A percentile compares a stretch with the other conserved stretches of the same genome.
Evolutionary conservation across 305 asterid species (phyloP).

Genomic region (Fraxinus latifolia): DNA sequence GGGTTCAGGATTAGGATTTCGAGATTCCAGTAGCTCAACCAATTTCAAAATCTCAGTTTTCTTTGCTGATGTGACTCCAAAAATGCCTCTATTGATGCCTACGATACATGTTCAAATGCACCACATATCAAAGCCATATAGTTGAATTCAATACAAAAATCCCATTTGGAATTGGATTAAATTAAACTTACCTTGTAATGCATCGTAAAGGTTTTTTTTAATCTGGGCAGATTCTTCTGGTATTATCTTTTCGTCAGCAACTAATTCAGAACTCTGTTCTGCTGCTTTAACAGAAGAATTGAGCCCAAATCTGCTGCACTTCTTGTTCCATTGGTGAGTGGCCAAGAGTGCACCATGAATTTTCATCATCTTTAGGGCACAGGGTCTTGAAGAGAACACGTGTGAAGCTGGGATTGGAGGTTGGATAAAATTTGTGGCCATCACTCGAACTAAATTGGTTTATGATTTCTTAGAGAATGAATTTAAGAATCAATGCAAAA

Average conservation of each 20-base stretch:
- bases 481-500: not conserved
- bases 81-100: constrained; percentile 86
- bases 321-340: constrained; percentile 23
- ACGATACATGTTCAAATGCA: constrained; percentile 16
- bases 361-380: constrained; percentile 32
- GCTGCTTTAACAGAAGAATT: constrained; percentile 36
- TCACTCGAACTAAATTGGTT: constrained; percentile 10
- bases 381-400: constrained; percentile 39
- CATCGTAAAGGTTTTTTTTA: constrained; percentile 41
- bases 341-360: constrained; percentile 31
- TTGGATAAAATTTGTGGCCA: constrained; percentile 53
- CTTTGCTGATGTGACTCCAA: constrained; percentile 64
- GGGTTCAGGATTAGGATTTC: constrained; percentile 76
- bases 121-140: not conserved
- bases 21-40: constrained; percentile 65
- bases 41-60: constrained; percentile 52
- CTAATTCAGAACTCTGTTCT: constrained; percentile 33
- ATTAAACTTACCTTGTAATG: constrained; percentile 48
- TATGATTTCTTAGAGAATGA: not conserved
- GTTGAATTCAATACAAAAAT: not conserved
- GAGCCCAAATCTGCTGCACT: constrained; percentile 28
- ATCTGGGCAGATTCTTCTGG: constrained; percentile 25
- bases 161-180: not conserved
- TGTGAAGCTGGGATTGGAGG: constrained; percentile 47
- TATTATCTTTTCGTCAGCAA: constrained; percentile 17